Base-by-base conservation (phyloP, 345 rosid genomes). In the Citropsis articulata region DNA sequence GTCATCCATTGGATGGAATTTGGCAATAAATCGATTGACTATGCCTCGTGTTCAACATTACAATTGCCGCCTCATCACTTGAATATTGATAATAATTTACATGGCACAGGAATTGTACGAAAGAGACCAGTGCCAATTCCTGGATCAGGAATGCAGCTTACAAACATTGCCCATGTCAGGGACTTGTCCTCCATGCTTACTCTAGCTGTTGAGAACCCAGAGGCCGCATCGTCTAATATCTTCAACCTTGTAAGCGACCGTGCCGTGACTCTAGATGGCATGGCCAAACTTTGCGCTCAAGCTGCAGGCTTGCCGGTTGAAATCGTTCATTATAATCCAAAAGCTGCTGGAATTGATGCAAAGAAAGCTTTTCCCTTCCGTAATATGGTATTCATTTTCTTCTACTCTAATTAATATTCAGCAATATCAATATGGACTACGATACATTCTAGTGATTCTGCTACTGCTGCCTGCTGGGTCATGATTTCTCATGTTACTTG, bases 361-460 rank as follows among this genome's bases (percentile, higher is more conserved):
- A 96, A 86, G 90, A 94, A 96, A 84, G 97, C 98, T 50, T 94
- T 96, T 69, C 99, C 95, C 27, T 96, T 92, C 91, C 89, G 97
- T 77, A 92, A 87, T 81, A 92, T 92, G 92, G 99, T 94, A 90
- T 86, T 62, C 9, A 60, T 8, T 55, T 38, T 77, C 60, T 38
- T 64, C 68, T 18, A 36, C 27, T 19, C 22, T 50, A 45, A 45
- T 45, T 2, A 19, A 71, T 19, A 71, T 45, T 69, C 24, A 69
- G 33, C 35, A 12, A 8, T 45, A 14, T 2, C 48, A 10, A 45
- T 45, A 45, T 48, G 21, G 28, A 38, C 9, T 40, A 16, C 2
- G 6, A 28, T 69, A 16, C 73, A 56, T n/a, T 36, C 6, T 13
- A 16, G 30, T 68, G 5, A 33, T 12, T 56, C 64, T 69, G 59